phyloP scores from a whole-genome alignment of 192 early-diverging fungal genomes.

The Powellomyces hirtus region DNA sequence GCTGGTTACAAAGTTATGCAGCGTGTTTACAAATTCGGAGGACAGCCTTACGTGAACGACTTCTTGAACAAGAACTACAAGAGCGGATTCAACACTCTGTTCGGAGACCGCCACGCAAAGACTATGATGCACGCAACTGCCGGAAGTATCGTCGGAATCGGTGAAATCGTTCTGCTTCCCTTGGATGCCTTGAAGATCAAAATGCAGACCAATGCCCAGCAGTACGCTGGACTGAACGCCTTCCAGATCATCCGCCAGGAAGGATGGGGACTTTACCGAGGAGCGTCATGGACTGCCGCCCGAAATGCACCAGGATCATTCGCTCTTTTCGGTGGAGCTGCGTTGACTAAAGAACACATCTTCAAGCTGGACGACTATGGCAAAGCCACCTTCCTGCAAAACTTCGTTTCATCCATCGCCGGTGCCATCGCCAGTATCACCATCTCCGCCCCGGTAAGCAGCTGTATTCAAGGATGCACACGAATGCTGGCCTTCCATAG shows the following conservation, averaged over 20 bases:
- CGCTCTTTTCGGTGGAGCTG: slow-evolving; percentile 88
- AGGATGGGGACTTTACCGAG: slow-evolving; percentile 91
- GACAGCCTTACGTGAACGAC: slow-evolving; percentile 95
- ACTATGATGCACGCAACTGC: slow-evolving; percentile 98
- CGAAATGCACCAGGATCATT: slow-evolving; percentile 98
- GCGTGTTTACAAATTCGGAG: slow-evolving; percentile 98
- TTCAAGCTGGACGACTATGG: slow-evolving; percentile 88
- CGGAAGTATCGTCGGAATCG: slow-evolving; percentile 86
- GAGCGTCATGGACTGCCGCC: slow-evolving; percentile 94
- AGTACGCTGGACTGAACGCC: slow-evolving; percentile 78
- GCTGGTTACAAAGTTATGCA: slow-evolving; percentile 98
- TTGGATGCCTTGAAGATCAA: slow-evolving; percentile 99
- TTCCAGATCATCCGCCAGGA: slow-evolving; percentile 80
- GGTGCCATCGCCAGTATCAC: slow-evolving; percentile 93
- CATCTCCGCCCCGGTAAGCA: slow-evolving; percentile 77
- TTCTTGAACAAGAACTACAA: slow-evolving; percentile 83
- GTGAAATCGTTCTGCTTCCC: slow-evolving; percentile 94
- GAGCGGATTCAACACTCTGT: slow-evolving; percentile 66
- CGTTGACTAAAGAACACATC: slow-evolving; percentile 89
- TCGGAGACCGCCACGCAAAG: slow-evolving; percentile 94
- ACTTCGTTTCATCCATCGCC: slow-evolving; percentile 94
- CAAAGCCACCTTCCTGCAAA: slow-evolving; percentile 98
- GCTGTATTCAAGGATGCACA: no score
- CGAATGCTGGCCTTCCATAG: no score
- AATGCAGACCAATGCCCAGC: slow-evolving; percentile 88